Percentiles rank a stretch among this genome's conserved stretches.
Evolutionary conservation across 2,329 filamentous ascomycete genomes (phyloP).

Genomic region (Botrytis fragariae): DNA sequence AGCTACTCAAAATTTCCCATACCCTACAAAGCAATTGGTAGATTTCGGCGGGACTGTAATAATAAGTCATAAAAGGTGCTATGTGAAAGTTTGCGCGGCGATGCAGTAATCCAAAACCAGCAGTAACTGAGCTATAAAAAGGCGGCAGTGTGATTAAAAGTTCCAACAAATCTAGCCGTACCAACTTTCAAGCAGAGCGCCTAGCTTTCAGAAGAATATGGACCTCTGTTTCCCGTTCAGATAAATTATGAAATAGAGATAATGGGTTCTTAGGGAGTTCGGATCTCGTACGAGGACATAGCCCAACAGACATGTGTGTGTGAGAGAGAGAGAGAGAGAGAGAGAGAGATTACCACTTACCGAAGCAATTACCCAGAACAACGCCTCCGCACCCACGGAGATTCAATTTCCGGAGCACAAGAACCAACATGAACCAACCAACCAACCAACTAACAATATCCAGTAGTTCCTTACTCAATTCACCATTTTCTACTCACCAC

Average conservation of each 20-base stretch:
- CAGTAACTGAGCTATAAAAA: background rate
- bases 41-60: too few relatives aligned
- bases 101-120: too few relatives aligned
- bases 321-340: too few relatives aligned
- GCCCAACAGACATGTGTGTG: too few relatives aligned
- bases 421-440: background rate
- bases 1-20: background rate
- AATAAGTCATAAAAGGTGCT: background rate
- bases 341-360: background rate
- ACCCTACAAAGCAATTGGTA: fast-evolving
- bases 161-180: too few relatives aligned
- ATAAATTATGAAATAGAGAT: background rate
- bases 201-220: background rate
- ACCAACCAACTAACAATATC: background rate
- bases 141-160: background rate
- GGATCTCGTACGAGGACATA: fast-evolving
- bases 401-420: background rate
- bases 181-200: too few relatives aligned
- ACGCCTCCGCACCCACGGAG: background rate
- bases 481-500: background rate
- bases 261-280: background rate
- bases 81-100: background rate
- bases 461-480: background rate
- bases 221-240: fast-evolving
- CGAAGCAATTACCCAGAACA: background rate